Base-by-base conservation (phyloP, 345 rosid species). In the Brassica carinata region DNA sequence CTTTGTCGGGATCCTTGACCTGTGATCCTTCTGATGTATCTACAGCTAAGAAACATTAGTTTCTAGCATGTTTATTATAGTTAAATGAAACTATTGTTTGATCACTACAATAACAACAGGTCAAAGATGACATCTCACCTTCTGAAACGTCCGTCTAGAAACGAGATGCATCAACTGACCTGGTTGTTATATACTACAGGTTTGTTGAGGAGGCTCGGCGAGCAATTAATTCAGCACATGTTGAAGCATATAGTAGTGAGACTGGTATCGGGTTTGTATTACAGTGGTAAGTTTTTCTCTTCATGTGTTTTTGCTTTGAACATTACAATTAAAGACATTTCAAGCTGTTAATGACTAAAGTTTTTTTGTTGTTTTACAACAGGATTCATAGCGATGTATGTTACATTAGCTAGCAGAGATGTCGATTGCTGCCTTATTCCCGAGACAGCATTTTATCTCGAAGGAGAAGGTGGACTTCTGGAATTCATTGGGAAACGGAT, bases 141-240 rank as follows among this genome's bases (percentile, higher is more conserved):
- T 43, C n/a, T 9, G 53, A 8, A 43, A 43, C 53, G 8, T 43
- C 51, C 51, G 51, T 43, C 51, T 3, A 10, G 53, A 8, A 43
- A 43, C 8, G 51, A 43, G 51, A 11, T 43, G 53, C 53, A 10
- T 89, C 7, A 81, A 72, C 66, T 96, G 98, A 48, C 80, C 88
- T 64, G 84, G 72, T 55, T 98, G 97, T 77, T 95, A 93, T 74
- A 75, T 95, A 72, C 91, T 95, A 14, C 87, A 95, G 79, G 99
- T 93, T 69, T 75, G 94, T 91, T 53, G 98, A 94, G 79, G 98
- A 94, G 84, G 98, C 97, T 85, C 97, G 91, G 75, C 88, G 97
- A 69, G 97, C 97, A 7, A 94, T 94, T 45, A 89, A 94, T 36
- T 94, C 98, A 51, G 97, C 97, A 43, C 94, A 94, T 85, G 98